phyloP scores from a whole-genome alignment of 2,329 filamentous ascomycete genomes.

The Ascochyta clinopodiicola region DNA sequence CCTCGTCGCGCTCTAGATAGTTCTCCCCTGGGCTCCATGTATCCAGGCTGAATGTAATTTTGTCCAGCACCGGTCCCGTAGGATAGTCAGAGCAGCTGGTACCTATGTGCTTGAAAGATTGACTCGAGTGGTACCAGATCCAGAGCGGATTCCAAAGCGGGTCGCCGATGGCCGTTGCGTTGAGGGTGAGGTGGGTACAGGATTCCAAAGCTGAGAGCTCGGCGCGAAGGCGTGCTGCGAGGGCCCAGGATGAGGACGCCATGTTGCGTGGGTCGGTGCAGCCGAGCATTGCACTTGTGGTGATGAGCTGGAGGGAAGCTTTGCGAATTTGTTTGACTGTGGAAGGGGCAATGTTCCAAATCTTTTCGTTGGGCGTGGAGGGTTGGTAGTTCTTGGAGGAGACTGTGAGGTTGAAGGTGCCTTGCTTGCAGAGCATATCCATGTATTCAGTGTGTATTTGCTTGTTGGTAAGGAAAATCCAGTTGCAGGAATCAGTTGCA shows the following conservation, averaged over 20 bases:
- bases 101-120: conserved; percentile 44
- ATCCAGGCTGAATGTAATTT: conserved; percentile 45
- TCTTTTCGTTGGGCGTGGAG: conserved; percentile 9
- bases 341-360: conserved; percentile 40
- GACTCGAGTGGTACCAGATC: conserved; percentile 48
- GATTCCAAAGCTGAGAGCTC: conserved; percentile 30
- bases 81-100: conserved; percentile 14
- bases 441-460: conserved; percentile 46
- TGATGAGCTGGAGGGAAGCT: conserved; percentile 40
- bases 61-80: conserved; percentile 31
- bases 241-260: conserved; percentile 38
- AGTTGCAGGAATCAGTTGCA: conserved; percentile 1
- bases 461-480: conserved; percentile 18
- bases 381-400: conserved; percentile 39
- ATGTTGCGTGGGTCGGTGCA: conserved; percentile 45
- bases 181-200: conserved; percentile 32
- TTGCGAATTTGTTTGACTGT: conserved; percentile 32
- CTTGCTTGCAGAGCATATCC: conserved; percentile 40
- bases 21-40: conserved; percentile 48
- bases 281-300: conserved; percentile 46
- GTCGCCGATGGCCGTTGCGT: conserved; percentile 46
- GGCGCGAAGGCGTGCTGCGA: conserved; percentile 36
- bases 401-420: conserved; percentile 42
- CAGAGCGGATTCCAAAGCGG: conserved; percentile 50
- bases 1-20: conserved; percentile 31